phyloP scores from a whole-genome alignment of 257 asterid genomes.

The Cinchona pubescens region DNA sequence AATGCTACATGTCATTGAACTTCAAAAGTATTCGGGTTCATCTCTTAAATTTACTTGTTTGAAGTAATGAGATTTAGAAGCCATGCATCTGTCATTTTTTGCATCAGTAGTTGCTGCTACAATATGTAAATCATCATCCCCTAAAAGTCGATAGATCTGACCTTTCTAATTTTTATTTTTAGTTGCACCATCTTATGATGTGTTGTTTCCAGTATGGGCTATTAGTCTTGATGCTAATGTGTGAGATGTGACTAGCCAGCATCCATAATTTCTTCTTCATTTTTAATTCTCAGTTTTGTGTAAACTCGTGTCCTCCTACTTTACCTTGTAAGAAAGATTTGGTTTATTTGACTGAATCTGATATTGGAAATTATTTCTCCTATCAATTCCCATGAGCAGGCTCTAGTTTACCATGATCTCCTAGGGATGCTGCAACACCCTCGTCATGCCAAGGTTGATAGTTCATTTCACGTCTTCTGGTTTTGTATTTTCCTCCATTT shows the following conservation, averaged over 20 bases:
- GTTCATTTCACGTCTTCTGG: not conserved
- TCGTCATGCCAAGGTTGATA: slow-evolving; percentile 80
- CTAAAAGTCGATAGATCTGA: not conserved
- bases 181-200: too few relatives aligned
- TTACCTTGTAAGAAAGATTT: not conserved
- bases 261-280: not conserved
- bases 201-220: not conserved
- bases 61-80: not conserved
- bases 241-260: not conserved
- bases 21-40: not conserved
- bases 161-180: not conserved
- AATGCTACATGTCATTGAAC: not conserved
- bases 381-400: slow-evolving; percentile 37
- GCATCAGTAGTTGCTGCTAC: not conserved
- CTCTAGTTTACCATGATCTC: slow-evolving; percentile 86
- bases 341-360: not conserved
- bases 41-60: not conserved
- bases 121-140: not conserved
- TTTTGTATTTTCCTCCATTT: not conserved
- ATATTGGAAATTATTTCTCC: not conserved
- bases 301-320: not conserved
- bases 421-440: slow-evolving; percentile 93
- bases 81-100: not conserved
- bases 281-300: not conserved
- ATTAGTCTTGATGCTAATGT: not conserved